These are phyloP conservation scores for Lagenidium sp. DNA, from an alignment of 352 stramenopile genomes.

Conservation along the genomic window DNA sequence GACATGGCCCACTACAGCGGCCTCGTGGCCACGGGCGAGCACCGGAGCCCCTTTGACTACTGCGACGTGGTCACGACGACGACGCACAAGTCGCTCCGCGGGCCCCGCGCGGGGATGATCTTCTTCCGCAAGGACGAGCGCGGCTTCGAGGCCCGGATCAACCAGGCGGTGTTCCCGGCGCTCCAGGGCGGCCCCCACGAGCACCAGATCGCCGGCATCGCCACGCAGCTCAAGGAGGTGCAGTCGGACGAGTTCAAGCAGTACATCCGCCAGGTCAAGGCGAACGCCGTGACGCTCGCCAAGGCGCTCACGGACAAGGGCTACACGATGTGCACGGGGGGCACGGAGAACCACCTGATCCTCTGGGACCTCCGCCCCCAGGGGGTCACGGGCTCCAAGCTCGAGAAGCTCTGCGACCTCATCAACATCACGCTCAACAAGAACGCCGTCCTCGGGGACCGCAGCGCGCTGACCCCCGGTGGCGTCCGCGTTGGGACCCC, in stretches of 20 bases:
- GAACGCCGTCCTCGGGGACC: constrained; percentile 96
- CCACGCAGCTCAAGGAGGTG: constrained; percentile 97
- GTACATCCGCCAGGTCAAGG: constrained; percentile 93
- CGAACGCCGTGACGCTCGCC: constrained; percentile 93
- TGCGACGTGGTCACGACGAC: constrained; percentile 99
- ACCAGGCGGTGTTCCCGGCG: constrained; percentile 98
- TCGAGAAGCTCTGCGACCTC: constrained; percentile 97
- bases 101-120: constrained; percentile 98
- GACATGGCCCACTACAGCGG: constrained; percentile 99
- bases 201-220: constrained; percentile 98
- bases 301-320: constrained; percentile 88
- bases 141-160: constrained; percentile 93
- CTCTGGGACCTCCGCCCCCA: constrained; percentile 96
- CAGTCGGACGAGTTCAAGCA: constrained; percentile 95
- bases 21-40: constrained; percentile 94
- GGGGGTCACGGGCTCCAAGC: constrained; percentile 96
- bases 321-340: constrained; percentile 96
- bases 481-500: constrained; percentile 95
- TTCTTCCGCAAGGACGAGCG: constrained; percentile 97
- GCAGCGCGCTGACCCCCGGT: constrained; percentile 91
- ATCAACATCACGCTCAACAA: constrained; percentile 99
- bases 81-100: constrained; percentile 98
- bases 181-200: constrained; percentile 97
- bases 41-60: constrained; percentile 94
- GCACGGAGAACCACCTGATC: constrained; percentile 99